Evolutionary conservation across 169 alveolate species (phyloP).

Genomic region (Toxoplasma gondii): DNA sequence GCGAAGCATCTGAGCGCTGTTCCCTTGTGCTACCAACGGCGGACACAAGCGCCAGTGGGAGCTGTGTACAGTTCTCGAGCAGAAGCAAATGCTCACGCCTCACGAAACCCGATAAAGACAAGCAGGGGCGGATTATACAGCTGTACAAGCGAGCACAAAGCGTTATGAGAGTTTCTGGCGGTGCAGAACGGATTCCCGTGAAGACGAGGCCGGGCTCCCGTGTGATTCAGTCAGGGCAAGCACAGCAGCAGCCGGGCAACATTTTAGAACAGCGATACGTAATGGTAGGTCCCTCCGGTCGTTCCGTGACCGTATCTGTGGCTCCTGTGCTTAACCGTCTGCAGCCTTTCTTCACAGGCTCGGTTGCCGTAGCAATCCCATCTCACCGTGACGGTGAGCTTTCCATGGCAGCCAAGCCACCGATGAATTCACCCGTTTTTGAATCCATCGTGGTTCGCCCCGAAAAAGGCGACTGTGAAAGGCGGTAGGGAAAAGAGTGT

Average conservation of each 20-base stretch:
- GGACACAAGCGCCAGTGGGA: not conserved
- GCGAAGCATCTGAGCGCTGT: not conserved
- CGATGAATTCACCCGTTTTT: too few relatives aligned
- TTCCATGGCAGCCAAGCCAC: too few relatives aligned
- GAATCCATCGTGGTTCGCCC: too few relatives aligned
- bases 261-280: not conserved
- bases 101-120: too few relatives aligned
- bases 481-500: too few relatives aligned
- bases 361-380: not conserved
- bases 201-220: not conserved
- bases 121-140: not conserved
- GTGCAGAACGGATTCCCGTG: too few relatives aligned
- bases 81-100: too few relatives aligned
- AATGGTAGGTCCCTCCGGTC: not conserved
- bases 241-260: not conserved
- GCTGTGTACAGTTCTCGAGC: too few relatives aligned
- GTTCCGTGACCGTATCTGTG: not conserved
- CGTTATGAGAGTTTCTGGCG: not conserved
- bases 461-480: too few relatives aligned
- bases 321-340: not conserved
- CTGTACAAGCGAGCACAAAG: not conserved
- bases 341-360: not conserved
- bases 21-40: not conserved
- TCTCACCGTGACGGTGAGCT: not conserved
- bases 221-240: not conserved